Conservation (phyloP, 2,329 filamentous ascomycete species). For the Coniochaeta prunicola region DNA sequence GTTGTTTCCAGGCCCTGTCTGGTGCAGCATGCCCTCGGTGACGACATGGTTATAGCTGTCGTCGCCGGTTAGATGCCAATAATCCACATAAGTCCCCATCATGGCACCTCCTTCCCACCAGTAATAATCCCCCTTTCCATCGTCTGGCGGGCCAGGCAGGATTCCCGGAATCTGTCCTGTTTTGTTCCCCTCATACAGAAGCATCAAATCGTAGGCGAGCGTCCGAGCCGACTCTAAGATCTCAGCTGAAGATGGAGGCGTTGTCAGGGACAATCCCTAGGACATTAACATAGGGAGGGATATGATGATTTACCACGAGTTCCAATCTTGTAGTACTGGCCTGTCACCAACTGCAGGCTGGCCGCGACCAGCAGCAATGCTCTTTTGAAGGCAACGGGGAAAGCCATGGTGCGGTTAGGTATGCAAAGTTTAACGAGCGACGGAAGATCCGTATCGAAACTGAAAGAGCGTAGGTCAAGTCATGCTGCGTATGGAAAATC, state of each 20-base stretch:
- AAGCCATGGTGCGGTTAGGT: neutral
- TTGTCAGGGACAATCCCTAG: neutral
- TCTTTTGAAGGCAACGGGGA: neutral
- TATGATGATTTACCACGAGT: neutral
- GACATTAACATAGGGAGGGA: neutral
- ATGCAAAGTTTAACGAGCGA: neutral
- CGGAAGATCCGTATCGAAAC: neutral
- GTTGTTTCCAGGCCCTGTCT: constrained; percentile 43
- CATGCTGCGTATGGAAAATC: neutral
- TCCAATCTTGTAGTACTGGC: constrained; percentile 2
- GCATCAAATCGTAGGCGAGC: constrained; percentile 35
- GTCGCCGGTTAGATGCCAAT: constrained; percentile 57
- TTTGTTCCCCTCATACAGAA: constrained; percentile 38
- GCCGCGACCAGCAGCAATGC: neutral
- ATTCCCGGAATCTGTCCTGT: constrained; percentile 38
- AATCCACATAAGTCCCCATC: constrained; percentile 57
- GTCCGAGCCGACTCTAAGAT: constrained; percentile 1
- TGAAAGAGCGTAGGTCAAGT: neutral
- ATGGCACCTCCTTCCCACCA: constrained; percentile 62
- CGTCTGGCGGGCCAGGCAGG: constrained; percentile 37
- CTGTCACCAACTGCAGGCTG: neutral
- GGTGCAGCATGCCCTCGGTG: constrained; percentile 43
- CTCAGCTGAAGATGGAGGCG: neutral
- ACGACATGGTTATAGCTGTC: constrained; percentile 46
- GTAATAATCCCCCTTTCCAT: constrained; percentile 45